These are phyloP conservation scores for Hymenoscyphus fraxineus DNA, from an alignment of 2,329 filamentous ascomycete genomes.

Conservation along the genomic window DNA sequence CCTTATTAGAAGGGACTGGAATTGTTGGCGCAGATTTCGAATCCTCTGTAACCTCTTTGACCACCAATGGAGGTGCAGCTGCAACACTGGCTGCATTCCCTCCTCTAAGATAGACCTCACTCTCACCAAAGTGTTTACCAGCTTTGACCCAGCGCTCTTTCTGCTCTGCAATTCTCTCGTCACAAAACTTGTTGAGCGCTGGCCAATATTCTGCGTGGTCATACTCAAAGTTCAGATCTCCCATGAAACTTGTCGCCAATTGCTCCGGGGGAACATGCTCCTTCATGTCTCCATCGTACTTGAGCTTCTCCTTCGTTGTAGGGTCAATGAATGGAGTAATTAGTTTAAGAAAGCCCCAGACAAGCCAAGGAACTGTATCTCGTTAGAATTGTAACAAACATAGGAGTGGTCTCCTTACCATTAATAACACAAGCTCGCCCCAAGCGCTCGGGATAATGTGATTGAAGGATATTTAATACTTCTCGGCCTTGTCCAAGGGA, in stretches of 20 bases:
- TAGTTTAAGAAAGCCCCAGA: constrained; percentile 92
- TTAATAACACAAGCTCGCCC: constrained; percentile 88
- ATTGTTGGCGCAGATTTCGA: neutral
- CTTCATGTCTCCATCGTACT: constrained; percentile 90
- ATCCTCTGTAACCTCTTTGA: neutral
- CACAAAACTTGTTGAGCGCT: constrained; percentile 68
- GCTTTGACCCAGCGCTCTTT: constrained; percentile 71
- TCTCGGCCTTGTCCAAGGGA: constrained; percentile 73
- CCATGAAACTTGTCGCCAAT: constrained; percentile 71
- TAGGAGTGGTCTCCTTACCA: constrained; percentile 47
- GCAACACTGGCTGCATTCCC: constrained; percentile 28
- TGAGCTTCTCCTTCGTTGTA: constrained; percentile 87
- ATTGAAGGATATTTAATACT: constrained; percentile 87
- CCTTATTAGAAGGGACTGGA: neutral
- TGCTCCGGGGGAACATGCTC: constrained; percentile 78
- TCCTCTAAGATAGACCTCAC: constrained; percentile 84
- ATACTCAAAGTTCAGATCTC: constrained; percentile 85
- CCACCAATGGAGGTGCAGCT: neutral
- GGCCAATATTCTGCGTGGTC: constrained; percentile 90
- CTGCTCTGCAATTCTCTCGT: constrained; percentile 59
- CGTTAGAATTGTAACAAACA: constrained; percentile 18
- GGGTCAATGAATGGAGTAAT: constrained; percentile 97
- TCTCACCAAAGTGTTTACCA: constrained; percentile 80
- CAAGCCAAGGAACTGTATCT: constrained; percentile 75
- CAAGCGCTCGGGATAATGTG: constrained; percentile 89